phyloP scores from a whole-genome alignment of 2,329 filamentous ascomycete genomes.

The Seiridium cupressi region DNA sequence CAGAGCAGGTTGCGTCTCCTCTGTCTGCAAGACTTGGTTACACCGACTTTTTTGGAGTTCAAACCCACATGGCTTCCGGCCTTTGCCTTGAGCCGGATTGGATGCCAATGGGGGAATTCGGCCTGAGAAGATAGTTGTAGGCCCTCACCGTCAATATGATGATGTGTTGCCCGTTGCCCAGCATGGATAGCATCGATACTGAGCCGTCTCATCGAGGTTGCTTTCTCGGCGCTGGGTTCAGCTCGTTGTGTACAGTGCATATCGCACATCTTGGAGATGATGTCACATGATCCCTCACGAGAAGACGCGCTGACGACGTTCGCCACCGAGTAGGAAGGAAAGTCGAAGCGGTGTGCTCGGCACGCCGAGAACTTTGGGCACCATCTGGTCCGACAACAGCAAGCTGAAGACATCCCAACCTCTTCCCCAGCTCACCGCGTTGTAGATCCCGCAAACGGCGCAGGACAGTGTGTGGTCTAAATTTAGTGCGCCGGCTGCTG shows the following conservation, averaged over 20 bases:
- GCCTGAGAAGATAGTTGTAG: neutral
- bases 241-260: conserved; percentile 1
- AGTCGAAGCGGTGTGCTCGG: conserved; percentile 5
- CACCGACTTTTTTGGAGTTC: conserved; percentile 5
- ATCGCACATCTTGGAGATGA: neutral
- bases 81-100: neutral
- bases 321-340: conserved; percentile 3
- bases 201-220: neutral
- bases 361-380: neutral
- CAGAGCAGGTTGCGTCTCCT: neutral
- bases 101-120: neutral
- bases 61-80: neutral
- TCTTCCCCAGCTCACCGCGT: conserved; percentile 5
- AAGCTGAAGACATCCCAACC: conserved; percentile 6
- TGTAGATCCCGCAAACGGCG: neutral
- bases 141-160: conserved; percentile 2
- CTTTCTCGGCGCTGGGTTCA: neutral
- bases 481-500: neutral
- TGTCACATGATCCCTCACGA: conserved; percentile 1
- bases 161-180: neutral
- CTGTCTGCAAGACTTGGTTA: conserved; percentile 5
- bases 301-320: conserved; percentile 3
- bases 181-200: neutral
- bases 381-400: neutral
- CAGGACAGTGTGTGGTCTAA: neutral